A percentile compares a stretch with the other conserved stretches of the same genome.
Conservation (phyloP, 75 land plant genomes). For the Adiantum capillusveneris region DNA sequence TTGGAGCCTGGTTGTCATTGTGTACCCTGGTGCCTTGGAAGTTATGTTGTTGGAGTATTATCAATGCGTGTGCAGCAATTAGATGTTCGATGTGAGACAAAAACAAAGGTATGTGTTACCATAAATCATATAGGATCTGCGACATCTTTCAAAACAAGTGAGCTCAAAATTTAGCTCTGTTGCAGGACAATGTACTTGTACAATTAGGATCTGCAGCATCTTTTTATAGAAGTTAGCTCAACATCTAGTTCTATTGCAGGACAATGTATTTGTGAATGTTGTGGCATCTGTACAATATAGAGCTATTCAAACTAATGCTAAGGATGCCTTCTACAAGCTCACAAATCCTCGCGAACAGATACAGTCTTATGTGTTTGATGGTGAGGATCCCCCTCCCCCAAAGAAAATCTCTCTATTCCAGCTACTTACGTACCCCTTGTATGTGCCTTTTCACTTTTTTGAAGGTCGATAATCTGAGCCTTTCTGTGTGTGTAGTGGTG, state of each 20-base stretch:
- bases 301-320: conserved; percentile 39
- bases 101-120: conserved; percentile 79
- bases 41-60: conserved; percentile 57
- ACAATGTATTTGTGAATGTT: conserved; percentile 78
- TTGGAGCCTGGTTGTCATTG: conserved; percentile 96
- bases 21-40: conserved; percentile 71
- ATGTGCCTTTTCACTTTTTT: no score
- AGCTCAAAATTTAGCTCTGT: neutral
- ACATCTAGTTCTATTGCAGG: conserved; percentile 30
- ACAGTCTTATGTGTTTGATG: conserved; percentile 80
- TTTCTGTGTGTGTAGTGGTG: conserved; percentile 60
- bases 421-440: no score
- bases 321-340: conserved; percentile 69
- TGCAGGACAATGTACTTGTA: neutral
- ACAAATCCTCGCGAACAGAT: conserved; percentile 66
- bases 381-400: no score
- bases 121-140: neutral
- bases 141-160: no score
- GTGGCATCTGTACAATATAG: conserved; percentile 71
- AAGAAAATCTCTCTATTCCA: no score
- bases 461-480: no score
- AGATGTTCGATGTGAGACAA: conserved; percentile 91
- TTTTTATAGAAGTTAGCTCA: neutral
- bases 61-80: conserved; percentile 78
- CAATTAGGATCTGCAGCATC: neutral